Base-by-base conservation (phyloP, 2,329 filamentous ascomycete genomes). In the Delphinella strobiligena region DNA sequence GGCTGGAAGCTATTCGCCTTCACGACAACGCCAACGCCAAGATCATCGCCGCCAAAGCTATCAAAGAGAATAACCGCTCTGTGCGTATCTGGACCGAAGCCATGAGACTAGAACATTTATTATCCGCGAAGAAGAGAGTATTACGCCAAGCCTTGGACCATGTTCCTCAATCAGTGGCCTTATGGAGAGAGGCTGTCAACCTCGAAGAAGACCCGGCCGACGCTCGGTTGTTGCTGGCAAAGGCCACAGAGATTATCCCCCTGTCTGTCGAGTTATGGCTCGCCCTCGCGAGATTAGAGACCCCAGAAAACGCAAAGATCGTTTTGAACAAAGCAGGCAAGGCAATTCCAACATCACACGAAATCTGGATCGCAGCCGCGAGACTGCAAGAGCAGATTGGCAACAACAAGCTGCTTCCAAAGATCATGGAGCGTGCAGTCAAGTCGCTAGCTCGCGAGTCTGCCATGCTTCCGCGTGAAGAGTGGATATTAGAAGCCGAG, bases 151-250 rank as follows among this genome's bases (percentile, higher is more conserved):
- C 91, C 0, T 70, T 98, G 33, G 85, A 96, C 52, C 81, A 94
- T 53, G 83, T 95, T 31, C 88, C 88, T 1, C 86, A 94, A 54
- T 96, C 89, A 0, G 91, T 96, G 35, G 81, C 84, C 31, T 73
- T 98, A n/a, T 98, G 91, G 91, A 98, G 96, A 58, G 87, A 93
- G 56, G 82, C 89, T 4, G 89, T 98, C 46, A 96, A 96, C 51
- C 66, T 96, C 40, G 91, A 96, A 55, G 89, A 95, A 53, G 82
- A 94, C 50, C 75, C 82, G 0, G 82, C 80, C 19, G 87, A 95
- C 63, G 93, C 93, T 4, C 80, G 80, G 46, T 68, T 98, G 41
- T 71, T 98, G 40, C 74, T 98, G 34, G 88, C 87, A 35, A 95
- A 95, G 62, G 93, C 93, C 1, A 93, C 88, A 0, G 88, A 98